A percentile compares a stretch with the other conserved stretches of the same genome.
Evolutionary conservation across 306 rosid species (phyloP).

Genomic region (Vigna nakashimae): DNA sequence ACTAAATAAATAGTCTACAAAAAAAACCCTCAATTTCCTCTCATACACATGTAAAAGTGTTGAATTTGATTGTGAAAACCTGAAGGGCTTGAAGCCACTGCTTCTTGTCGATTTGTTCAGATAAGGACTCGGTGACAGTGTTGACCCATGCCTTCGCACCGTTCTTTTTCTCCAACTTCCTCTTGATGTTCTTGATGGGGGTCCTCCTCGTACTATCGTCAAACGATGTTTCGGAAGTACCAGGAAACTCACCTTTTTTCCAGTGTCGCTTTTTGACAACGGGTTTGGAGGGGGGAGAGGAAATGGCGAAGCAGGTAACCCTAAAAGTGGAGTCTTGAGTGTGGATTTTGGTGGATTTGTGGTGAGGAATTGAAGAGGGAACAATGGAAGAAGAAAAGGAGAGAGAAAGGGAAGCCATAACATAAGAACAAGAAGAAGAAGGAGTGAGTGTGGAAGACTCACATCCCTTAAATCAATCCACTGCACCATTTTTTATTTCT

Average conservation of each 20-base stretch:
- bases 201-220: constrained; percentile 50
- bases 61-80: constrained; percentile 51
- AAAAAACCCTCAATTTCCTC: neutral
- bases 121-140: constrained; percentile 90
- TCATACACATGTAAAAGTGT: neutral
- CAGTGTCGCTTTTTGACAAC: constrained; percentile 70
- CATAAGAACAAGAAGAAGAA: too few relatives aligned
- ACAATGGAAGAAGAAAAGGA: constrained; percentile 75
- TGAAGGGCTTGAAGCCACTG: constrained; percentile 97
- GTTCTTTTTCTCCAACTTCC: constrained; percentile 69
- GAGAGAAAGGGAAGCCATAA: constrained; percentile 70
- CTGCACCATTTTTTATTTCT: neutral
- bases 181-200: constrained; percentile 84
- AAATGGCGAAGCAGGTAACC: constrained; percentile 55
- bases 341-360: constrained; percentile 37
- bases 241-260: constrained; percentile 89
- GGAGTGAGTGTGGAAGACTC: neutral
- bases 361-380: constrained; percentile 49
- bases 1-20: neutral
- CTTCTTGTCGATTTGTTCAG: constrained; percentile 70
- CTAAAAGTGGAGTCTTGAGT: constrained; percentile 46
- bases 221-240: constrained; percentile 53
- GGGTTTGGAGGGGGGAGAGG: constrained; percentile 55
- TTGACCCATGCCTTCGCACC: constrained; percentile 89
- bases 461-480: neutral